phyloP scores from a whole-genome alignment of 768 basidiomycete genomes.

The Rhodotorula kratochvilovae region DNA sequence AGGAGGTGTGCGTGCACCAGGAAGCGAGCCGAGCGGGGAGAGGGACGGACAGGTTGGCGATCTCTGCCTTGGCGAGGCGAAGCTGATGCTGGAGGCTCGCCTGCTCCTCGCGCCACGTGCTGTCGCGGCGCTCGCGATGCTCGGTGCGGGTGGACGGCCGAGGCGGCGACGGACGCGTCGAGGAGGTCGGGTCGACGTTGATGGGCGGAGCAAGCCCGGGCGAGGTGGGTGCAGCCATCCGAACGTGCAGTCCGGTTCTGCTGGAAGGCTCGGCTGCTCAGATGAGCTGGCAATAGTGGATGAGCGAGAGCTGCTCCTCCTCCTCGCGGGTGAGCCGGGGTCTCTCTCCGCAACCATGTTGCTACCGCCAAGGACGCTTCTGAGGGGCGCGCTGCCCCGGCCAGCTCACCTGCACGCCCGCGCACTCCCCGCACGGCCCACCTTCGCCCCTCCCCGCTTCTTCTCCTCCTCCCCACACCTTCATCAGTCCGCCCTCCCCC shows the following conservation, averaged over 20 bases:
- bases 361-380: background rate
- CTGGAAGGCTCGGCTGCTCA: too few relatives aligned
- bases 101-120: conserved; percentile 23
- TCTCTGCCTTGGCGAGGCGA: conserved; percentile 20
- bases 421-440: background rate
- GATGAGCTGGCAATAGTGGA: too few relatives aligned
- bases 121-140: background rate
- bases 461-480: background rate
- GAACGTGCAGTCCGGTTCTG: too few relatives aligned
- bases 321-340: too few relatives aligned
- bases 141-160: background rate
- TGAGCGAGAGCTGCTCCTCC: too few relatives aligned
- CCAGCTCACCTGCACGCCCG: background rate
- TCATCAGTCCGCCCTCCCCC: background rate
- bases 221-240: background rate
- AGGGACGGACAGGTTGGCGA: conserved; percentile 14
- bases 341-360: background rate
- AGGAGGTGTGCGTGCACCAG: too few relatives aligned
- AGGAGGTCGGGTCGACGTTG: background rate
- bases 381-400: background rate
- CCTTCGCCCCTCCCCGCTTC: background rate
- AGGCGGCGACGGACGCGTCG: background rate
- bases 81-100: conserved; percentile 23
- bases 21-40: background rate
- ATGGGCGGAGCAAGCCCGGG: background rate